Conservation (phyloP, 495 filamentous ascomycete species). For the Bryoglossum gracile region DNA sequence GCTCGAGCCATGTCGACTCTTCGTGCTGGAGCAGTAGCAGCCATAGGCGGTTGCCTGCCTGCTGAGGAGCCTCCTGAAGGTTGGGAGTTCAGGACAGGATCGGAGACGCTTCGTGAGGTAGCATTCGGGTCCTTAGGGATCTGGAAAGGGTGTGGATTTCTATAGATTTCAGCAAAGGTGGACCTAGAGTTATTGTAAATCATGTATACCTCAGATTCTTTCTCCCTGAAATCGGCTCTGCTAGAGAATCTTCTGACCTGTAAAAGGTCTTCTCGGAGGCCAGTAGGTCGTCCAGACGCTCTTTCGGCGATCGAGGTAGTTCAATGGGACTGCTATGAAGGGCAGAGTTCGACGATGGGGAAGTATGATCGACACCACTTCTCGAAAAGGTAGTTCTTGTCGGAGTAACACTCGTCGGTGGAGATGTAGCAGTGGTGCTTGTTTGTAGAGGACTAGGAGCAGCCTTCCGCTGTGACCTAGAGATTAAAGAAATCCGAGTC, state of each 20-base stretch:
- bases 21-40: constrained; percentile 22
- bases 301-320: constrained; percentile 26
- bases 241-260: constrained; percentile 12
- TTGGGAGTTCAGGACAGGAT: constrained; percentile 21
- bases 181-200: background rate
- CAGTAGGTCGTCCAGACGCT: constrained; percentile 26
- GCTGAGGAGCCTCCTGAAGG: constrained; percentile 14
- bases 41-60: constrained; percentile 22
- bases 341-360: background rate
- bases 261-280: constrained; percentile 26
- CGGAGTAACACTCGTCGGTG: constrained; percentile 21
- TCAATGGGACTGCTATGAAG: background rate
- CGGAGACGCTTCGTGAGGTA: constrained; percentile 26
- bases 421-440: constrained; percentile 21
- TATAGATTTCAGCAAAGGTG: background rate
- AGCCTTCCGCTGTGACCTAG: constrained; percentile 25
- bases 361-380: constrained; percentile 13
- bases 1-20: constrained; percentile 19
- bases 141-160: constrained; percentile 11
- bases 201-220: constrained; percentile 13
- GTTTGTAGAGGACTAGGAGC: constrained; percentile 29
- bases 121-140: constrained; percentile 23
- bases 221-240: constrained; percentile 8
- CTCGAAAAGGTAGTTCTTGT: constrained; percentile 22
- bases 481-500: constrained; percentile 1